Evolutionary conservation across 2,329 filamentous ascomycete genomes (phyloP), one percentile per base, ranked within the genome.

Genomic region (Diaporthe amygdali): DNA sequence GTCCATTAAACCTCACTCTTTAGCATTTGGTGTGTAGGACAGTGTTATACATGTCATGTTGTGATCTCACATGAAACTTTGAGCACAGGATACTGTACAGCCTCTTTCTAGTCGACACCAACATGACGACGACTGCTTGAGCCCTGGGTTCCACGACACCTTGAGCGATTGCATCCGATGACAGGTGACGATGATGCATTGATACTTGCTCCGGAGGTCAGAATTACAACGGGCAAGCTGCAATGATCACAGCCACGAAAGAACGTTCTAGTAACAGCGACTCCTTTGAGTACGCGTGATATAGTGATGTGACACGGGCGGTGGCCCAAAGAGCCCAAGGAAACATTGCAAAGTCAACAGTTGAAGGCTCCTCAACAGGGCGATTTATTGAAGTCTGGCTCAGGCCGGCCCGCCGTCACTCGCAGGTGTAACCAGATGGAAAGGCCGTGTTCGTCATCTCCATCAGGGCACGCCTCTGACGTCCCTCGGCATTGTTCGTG

Each of bases 341-440:
- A 30, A 37, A 22, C 66, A 41, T 32, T 32, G 17, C 15, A 30
- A 10, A 25, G 8, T 15, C 17, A 41, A 22, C 20, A 49, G 32
- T 55, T 51, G n/a, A 55, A 41, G 39, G 34, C 55, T 55, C 55
- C 66, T 51, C 47, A 66, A 41, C 34, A 66, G 59, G 70, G 32
- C 46, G 47, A 59, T 72, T 51, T 32, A 72, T 72, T 70, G 22
- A 61, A 70, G 59, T 61, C 32, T 22, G 51, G 63, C 44, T 55
- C 25, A n/a, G 44, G 54, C 51, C 32, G 5, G 37, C 34, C 22
- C 55, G 54, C 66, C 59, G 32, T 56, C 20, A 47, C 49, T 55
- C 32, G 66, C 46, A 56, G 59, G 59, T 59, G 51, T 37, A 66
- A 66, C 66, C 51, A 72, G 61, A 56, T 52, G 34, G 34, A 41